These are phyloP conservation scores for Thamnidium elegans DNA, from an alignment of 192 early-diverging fungal species.

Conservation along the genomic window DNA sequence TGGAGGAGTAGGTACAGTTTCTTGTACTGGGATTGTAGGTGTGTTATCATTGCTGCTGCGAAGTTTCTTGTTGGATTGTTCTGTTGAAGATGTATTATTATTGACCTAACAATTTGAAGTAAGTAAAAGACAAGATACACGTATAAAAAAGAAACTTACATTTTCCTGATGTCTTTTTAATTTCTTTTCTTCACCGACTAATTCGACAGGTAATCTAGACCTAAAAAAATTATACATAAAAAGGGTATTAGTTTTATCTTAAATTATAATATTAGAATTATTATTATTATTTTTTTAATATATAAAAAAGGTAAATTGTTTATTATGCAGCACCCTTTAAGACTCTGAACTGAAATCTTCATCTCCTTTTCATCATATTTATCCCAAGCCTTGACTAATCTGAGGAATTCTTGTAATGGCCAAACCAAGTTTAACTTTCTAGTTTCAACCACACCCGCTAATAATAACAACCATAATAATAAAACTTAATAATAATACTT, in stretches of 20 bases:
- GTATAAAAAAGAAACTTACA: conserved; percentile 1
- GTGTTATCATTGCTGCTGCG: not conserved
- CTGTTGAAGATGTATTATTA: not conserved
- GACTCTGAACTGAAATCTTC: conserved; percentile 61
- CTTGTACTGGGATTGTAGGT: too few relatives aligned
- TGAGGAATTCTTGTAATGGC: conserved; percentile 81
- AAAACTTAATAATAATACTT: not conserved
- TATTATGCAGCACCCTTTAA: conserved; percentile 46
- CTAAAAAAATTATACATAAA: conserved; percentile 9
- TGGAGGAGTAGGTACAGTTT: too few relatives aligned
- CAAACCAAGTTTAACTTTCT: conserved; percentile 76
- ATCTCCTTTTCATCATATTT: conserved; percentile 66
- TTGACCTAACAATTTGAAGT: not conserved
- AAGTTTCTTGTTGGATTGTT: conserved; percentile 5
- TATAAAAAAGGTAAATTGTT: not conserved
- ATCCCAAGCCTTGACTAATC: conserved; percentile 80
- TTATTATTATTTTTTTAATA: not conserved
- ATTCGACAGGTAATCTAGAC: conserved; percentile 12
- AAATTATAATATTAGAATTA: not conserved
- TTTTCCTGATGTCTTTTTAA: conserved; percentile 24
- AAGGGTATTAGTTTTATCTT: not conserved
- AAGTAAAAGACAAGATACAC: too few relatives aligned
- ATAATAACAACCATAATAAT: not conserved
- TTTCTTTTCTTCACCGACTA: conserved; percentile 26
- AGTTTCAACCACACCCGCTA: conserved; percentile 46